Conservation (phyloP, 2,329 filamentous ascomycete genomes). For the Fusarium verrucosum region DNA sequence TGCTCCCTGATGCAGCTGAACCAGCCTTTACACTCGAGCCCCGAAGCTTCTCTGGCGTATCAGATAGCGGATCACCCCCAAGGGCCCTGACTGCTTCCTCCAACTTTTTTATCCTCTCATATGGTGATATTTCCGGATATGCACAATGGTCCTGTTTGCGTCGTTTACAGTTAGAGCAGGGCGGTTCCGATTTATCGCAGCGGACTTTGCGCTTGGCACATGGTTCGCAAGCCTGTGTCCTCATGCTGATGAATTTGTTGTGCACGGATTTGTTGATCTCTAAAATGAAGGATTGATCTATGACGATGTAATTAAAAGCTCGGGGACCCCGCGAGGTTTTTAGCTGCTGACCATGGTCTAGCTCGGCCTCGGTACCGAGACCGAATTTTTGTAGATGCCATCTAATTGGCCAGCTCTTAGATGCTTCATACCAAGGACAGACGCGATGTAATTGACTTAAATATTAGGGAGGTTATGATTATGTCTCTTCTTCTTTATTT, state of each 20-base stretch:
- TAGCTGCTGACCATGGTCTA: neutral
- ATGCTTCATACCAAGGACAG: neutral
- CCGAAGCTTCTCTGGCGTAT: neutral
- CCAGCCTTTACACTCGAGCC: neutral
- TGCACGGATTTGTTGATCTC: neutral
- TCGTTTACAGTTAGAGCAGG: conserved; percentile 19
- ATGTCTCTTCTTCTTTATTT: neutral
- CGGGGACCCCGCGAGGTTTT: conserved; percentile 12
- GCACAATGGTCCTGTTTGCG: conserved; percentile 22
- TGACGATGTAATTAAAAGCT: conserved; percentile 26
- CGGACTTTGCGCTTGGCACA: conserved; percentile 30
- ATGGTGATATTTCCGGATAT: conserved; percentile 17
- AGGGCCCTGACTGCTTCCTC: conserved; percentile 18
- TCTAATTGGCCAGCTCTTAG: neutral
- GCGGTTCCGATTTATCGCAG: conserved; percentile 22
- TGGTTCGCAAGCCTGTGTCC: conserved; percentile 21
- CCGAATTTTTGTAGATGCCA: neutral
- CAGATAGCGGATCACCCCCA: conserved; percentile 11
- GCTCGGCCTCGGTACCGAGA: conserved; percentile 31
- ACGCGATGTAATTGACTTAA: conserved; percentile 7
- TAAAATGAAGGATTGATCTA: neutral
- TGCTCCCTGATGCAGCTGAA: neutral
- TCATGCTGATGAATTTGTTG: neutral
- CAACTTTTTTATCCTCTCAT: conserved; percentile 11
- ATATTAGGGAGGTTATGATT: neutral